Percentiles rank a stretch among this genome's conserved stretches.
These are phyloP conservation scores for Endocarpon pusillum DNA, from an alignment of 495 filamentous ascomycete genomes.

Conservation along the genomic window DNA sequence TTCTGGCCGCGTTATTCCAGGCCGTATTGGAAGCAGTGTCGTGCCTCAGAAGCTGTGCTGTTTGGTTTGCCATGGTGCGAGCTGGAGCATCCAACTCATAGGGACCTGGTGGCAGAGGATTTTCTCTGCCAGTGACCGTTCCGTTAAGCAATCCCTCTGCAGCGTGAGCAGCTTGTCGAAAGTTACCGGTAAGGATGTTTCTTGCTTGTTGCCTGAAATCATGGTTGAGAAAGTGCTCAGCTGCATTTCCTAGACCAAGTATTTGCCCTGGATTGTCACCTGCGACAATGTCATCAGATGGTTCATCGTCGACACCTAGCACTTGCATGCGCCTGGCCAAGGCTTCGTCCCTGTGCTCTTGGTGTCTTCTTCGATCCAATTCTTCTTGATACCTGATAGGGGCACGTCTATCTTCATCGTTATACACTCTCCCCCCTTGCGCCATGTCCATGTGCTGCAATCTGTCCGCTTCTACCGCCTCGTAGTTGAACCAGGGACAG, in stretches of 20 bases:
- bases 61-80: neutral
- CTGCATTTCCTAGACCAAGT: slow-evolving; percentile 21
- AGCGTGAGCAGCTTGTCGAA: neutral
- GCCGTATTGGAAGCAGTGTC: neutral
- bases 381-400: slow-evolving; percentile 36
- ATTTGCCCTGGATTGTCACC: slow-evolving; percentile 6
- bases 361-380: slow-evolving; percentile 27
- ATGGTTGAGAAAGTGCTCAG: slow-evolving; percentile 27
- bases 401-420: slow-evolving; percentile 14
- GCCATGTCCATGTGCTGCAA: slow-evolving; percentile 41
- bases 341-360: slow-evolving; percentile 40
- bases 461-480: slow-evolving; percentile 36
- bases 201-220: slow-evolving; percentile 11
- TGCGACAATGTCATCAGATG: neutral
- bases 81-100: neutral
- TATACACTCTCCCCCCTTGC: slow-evolving; percentile 4
- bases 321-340: slow-evolving; percentile 35
- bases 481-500: slow-evolving; percentile 64
- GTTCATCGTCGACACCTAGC: neutral
- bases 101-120: neutral
- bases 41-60: neutral
- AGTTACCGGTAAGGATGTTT: neutral
- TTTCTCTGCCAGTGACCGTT: neutral
- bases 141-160: neutral
- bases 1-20: neutral